These are phyloP conservation scores for Lagerstroemia speciosa DNA, from an alignment of 345 rosid species.

Conservation along the genomic window DNA sequence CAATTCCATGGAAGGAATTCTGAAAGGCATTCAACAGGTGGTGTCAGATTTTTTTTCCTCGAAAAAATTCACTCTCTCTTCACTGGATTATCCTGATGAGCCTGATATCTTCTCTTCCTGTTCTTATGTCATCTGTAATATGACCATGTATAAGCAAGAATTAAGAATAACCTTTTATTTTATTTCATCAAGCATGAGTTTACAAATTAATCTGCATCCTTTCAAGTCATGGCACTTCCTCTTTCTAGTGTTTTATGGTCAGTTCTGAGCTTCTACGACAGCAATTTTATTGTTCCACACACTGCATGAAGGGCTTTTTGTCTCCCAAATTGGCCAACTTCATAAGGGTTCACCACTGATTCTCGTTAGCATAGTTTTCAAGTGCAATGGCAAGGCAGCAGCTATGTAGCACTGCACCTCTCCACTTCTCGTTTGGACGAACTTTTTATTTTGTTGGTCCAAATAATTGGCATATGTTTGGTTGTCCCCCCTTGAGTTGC, in stretches of 20 bases:
- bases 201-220: neutral
- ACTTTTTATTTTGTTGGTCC: neutral
- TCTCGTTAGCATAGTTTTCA: neutral
- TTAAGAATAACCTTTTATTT: neutral
- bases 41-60: neutral
- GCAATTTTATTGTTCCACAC: neutral
- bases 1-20: slow-evolving; percentile 75
- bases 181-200: neutral
- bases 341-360: neutral
- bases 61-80: neutral
- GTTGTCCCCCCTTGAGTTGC: neutral
- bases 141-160: neutral
- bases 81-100: neutral
- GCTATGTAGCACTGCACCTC: neutral
- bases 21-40: slow-evolving; percentile 78
- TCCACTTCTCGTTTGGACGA: neutral
- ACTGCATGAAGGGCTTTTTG: neutral
- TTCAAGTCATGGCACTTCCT: neutral
- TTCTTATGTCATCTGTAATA: neutral
- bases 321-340: neutral
- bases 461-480: neutral
- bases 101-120: neutral
- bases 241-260: neutral
- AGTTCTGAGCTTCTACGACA: neutral
- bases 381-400: neutral